A percentile compares a stretch with the other conserved stretches of the same genome.
phyloP scores from a whole-genome alignment of 2,329 filamentous ascomycete species.

The Mycosphaerella arachidis region DNA sequence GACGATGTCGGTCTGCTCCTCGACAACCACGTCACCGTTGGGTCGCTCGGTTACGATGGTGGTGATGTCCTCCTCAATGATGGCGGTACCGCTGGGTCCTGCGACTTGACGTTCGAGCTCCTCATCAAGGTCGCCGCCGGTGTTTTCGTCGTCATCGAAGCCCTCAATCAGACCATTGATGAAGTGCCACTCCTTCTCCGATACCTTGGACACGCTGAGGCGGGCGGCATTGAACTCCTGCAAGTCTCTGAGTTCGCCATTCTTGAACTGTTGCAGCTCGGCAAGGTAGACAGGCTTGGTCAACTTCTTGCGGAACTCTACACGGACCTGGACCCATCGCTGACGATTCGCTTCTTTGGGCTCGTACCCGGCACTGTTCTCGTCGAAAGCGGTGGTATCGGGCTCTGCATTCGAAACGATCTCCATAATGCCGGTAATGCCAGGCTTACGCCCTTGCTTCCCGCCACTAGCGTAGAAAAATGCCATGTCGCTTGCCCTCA shows the following conservation, averaged over 20 bases:
- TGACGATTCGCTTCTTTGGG: slow-evolving; percentile 65
- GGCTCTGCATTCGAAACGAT: slow-evolving; percentile 79
- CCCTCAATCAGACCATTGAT: slow-evolving; percentile 40
- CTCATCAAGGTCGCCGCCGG: neutral
- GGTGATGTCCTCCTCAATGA: neutral
- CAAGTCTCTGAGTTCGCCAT: slow-evolving; percentile 55
- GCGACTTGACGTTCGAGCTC: neutral
- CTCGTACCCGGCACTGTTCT: slow-evolving; percentile 77
- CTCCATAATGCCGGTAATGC: slow-evolving; percentile 64
- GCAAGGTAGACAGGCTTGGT: slow-evolving; percentile 62
- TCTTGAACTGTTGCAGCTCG: slow-evolving; percentile 62
- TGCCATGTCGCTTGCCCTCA: slow-evolving; percentile 86
- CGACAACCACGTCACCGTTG: slow-evolving; percentile 23
- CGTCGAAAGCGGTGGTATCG: slow-evolving; percentile 70
- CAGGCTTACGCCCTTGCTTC: slow-evolving; percentile 61
- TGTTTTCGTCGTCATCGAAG: slow-evolving; percentile 15
- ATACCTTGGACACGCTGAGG: slow-evolving; percentile 72
- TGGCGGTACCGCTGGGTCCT: neutral
- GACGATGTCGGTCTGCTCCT: slow-evolving; percentile 36
- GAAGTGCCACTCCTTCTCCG: slow-evolving; percentile 60
- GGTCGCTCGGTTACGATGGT: slow-evolving; percentile 3
- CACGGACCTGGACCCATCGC: slow-evolving; percentile 86
- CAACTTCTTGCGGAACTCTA: slow-evolving; percentile 82
- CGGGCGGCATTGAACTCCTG: slow-evolving; percentile 79
- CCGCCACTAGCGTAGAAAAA: slow-evolving; percentile 98